A percentile compares a stretch with the other conserved stretches of the same genome.
phyloP scores from a whole-genome alignment of 805 yeast species.

The Sugiyamaella americana region DNA sequence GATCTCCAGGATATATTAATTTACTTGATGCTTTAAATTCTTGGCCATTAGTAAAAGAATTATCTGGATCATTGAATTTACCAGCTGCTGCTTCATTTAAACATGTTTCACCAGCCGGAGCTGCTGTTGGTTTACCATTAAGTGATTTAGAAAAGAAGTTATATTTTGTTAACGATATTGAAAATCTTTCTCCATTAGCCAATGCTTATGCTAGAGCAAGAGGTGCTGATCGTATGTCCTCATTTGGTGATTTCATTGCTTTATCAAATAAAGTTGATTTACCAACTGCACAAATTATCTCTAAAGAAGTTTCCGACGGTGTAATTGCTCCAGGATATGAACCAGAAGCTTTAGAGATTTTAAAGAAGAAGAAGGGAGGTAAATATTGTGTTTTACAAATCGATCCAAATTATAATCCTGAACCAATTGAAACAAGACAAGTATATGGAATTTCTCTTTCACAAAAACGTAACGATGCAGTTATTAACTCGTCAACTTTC shows the following conservation, averaged over 20 bases:
- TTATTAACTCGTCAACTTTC: conserved; percentile 83
- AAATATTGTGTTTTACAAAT: conserved; percentile 95
- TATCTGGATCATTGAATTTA: conserved; percentile 84
- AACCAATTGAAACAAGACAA: conserved; percentile 76
- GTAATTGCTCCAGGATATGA: conserved; percentile 97
- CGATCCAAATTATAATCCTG: conserved; percentile 90
- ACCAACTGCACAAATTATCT: conserved; percentile 93
- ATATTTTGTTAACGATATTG: conserved; percentile 91
- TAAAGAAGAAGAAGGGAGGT: conserved; percentile 92
- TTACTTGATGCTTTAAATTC: conserved; percentile 94
- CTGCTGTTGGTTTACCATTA: conserved; percentile 93
- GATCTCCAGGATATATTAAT: conserved; percentile 97
- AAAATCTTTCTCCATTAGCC: conserved; percentile 92
- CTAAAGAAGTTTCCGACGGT: conserved; percentile 97
- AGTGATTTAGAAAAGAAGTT: conserved; percentile 87
- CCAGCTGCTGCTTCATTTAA: conserved; percentile 99
- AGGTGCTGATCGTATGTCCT: conserved; percentile 99
- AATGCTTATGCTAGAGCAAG: conserved; percentile 98
- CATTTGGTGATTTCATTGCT: conserved; percentile 98
- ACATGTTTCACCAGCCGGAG: conserved; percentile 99
- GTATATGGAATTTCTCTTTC: conserved; percentile 93
- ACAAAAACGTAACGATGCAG: conserved; percentile 97
- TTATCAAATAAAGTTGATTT: conserved; percentile 92
- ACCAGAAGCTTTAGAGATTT: conserved; percentile 83
- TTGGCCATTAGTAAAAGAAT: conserved; percentile 97